These are phyloP conservation scores for Calonectria pauciramosa DNA, from an alignment of 2,329 filamentous ascomycete genomes.

Conservation along the genomic window DNA sequence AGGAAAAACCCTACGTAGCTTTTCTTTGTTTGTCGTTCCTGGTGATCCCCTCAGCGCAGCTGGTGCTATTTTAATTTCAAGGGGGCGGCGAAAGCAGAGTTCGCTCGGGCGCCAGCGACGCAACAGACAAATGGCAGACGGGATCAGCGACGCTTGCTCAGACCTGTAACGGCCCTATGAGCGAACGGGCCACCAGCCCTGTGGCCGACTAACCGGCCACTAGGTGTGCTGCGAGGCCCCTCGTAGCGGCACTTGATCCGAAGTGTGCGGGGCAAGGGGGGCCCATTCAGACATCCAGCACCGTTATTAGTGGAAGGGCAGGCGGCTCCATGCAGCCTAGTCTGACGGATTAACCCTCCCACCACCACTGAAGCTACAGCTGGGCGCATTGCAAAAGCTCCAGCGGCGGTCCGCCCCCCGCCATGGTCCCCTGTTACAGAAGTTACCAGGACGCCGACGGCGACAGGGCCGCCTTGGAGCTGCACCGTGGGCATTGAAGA, in stretches of 20 bases:
- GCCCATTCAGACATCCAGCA: background rate
- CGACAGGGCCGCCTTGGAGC: slow-evolving; percentile 5
- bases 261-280: background rate
- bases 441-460: background rate
- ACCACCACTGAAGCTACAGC: background rate
- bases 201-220: background rate
- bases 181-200: slow-evolving; percentile 11
- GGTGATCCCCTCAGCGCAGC: background rate
- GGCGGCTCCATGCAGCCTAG: slow-evolving; percentile 9
- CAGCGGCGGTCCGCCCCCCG: background rate
- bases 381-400: slow-evolving; percentile 1
- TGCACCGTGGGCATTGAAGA: background rate
- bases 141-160: slow-evolving; percentile 8
- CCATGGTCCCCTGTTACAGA: slow-evolving; percentile 6
- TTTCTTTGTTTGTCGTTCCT: background rate
- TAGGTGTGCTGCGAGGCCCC: background rate
- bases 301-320: slow-evolving; percentile 13
- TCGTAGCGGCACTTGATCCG: background rate
- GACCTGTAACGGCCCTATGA: slow-evolving; percentile 1
- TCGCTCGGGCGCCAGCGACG: background rate
- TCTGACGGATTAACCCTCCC: background rate
- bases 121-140: background rate
- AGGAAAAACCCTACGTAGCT: background rate
- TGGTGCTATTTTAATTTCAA: slow-evolving; percentile 13
- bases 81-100: slow-evolving; percentile 1